Conservation (phyloP, 2,329 filamentous ascomycete species). For the Diaporthe capsici region DNA sequence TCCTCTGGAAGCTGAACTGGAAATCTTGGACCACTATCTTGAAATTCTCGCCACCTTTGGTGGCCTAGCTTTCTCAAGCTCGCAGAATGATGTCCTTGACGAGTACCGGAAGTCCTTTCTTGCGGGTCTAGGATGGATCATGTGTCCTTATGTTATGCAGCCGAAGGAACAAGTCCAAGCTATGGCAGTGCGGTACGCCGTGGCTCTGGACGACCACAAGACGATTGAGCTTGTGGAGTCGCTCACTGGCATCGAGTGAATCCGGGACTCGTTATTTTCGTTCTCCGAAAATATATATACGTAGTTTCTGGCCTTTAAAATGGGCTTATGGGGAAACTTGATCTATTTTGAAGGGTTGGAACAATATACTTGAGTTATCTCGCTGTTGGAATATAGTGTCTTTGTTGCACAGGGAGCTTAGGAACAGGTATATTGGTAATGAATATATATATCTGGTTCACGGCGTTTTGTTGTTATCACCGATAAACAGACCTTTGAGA, state of each 20-base stretch:
- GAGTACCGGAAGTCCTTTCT: slow-evolving; percentile 52
- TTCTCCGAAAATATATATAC: neutral
- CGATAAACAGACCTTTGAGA: neutral
- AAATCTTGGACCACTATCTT: slow-evolving; percentile 53
- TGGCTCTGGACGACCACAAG: slow-evolving; percentile 54
- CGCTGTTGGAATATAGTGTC: neutral
- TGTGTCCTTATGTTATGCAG: slow-evolving; percentile 51
- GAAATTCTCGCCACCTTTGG: slow-evolving; percentile 46
- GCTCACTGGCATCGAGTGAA: neutral
- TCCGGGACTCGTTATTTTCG: neutral
- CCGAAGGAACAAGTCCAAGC: slow-evolving; percentile 52
- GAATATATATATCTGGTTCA: too few species aligned
- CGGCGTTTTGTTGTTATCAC: neutral
- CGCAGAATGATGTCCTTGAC: slow-evolving; percentile 48
- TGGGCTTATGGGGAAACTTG: neutral
- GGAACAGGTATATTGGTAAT: too few species aligned
- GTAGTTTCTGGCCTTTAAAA: too few species aligned
- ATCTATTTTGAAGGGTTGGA: neutral
- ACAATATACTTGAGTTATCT: neutral
- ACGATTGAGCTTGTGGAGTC: slow-evolving; percentile 49
- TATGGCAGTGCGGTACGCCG: slow-evolving; percentile 53
- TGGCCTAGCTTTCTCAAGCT: slow-evolving; percentile 47
- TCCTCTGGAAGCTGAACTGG: neutral
- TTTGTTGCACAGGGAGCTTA: too few species aligned
- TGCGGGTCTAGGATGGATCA: slow-evolving; percentile 51